A percentile compares a stretch with the other conserved stretches of the same genome.
Evolutionary conservation across 176 grass and related monocot species (phyloP).

Genomic region (Echinochloa phyllopogon): DNA sequence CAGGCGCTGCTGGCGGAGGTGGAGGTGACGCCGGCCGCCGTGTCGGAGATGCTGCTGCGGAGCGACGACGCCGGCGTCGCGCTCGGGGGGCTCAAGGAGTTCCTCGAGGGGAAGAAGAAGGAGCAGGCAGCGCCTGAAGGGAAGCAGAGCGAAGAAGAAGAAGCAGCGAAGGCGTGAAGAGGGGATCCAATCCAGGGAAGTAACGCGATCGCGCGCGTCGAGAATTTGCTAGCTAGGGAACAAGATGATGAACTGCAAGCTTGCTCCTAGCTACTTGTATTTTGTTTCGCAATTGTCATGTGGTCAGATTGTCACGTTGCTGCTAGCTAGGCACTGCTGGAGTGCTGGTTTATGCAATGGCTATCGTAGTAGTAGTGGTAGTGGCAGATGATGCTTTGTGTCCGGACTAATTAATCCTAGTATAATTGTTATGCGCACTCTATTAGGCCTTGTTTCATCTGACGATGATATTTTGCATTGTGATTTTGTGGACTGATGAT

Average conservation of each 20-base stretch:
- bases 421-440: neutral
- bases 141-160: neutral
- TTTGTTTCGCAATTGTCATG: neutral
- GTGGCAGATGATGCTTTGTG: neutral
- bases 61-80: slow-evolving; percentile 29
- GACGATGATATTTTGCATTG: neutral
- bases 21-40: slow-evolving; percentile 37
- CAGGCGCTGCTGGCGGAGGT: neutral
- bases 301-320: neutral
- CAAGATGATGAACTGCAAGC: neutral
- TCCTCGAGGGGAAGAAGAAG: slow-evolving; percentile 11
- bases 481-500: neutral
- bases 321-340: neutral
- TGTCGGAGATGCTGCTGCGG: slow-evolving; percentile 50
- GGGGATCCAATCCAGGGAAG: neutral
- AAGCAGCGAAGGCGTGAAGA: neutral
- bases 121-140: neutral
- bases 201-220: neutral
- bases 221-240: neutral
- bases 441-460: neutral
- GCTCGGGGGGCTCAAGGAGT: neutral
- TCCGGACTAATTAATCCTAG: neutral
- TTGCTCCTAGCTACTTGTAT: neutral
- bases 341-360: neutral
- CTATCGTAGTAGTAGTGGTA: neutral